Evolutionary conservation across 805 yeast species (phyloP).

Genomic region (Phaffomyces thermotolerans): DNA sequence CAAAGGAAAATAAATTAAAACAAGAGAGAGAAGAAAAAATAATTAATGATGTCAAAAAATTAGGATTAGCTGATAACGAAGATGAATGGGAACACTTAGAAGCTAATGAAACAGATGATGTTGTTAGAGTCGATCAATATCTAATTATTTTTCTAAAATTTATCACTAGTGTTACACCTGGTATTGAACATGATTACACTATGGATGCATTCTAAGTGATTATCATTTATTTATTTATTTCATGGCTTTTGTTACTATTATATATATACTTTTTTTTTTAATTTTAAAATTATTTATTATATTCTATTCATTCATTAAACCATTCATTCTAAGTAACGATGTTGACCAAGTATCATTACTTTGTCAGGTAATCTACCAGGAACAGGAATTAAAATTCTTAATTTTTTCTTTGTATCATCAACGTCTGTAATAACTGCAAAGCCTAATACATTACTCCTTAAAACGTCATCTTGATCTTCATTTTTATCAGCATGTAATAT

Average conservation of each 20-base stretch:
- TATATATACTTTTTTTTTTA: not conserved
- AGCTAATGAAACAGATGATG: slow-evolving; percentile 27
- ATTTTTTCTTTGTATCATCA: slow-evolving; percentile 64
- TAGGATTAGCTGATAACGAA: slow-evolving; percentile 43
- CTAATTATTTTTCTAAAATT: slow-evolving; percentile 84
- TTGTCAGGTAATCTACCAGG: slow-evolving; percentile 80
- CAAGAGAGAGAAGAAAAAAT: slow-evolving; percentile 22
- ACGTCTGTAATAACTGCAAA: slow-evolving; percentile 51
- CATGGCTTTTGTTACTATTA: not conserved
- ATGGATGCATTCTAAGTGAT: slow-evolving; percentile 85
- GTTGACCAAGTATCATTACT: slow-evolving; percentile 66
- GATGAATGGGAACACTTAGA: slow-evolving; percentile 58
- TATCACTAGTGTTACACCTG: slow-evolving; percentile 95
- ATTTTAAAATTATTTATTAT: not conserved
- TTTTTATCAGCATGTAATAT: slow-evolving; percentile 42
- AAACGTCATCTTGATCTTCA: slow-evolving; percentile 41
- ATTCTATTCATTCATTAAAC: not conserved
- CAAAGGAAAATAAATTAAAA: slow-evolving; percentile 28
- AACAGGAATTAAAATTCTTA: slow-evolving; percentile 74
- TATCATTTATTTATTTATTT: not conserved
- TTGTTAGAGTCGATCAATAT: slow-evolving; percentile 85
- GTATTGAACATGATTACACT: slow-evolving; percentile 96
- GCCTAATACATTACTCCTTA: slow-evolving; percentile 61
- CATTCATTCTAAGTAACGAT: slow-evolving; percentile 71
- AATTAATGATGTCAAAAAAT: slow-evolving; percentile 37